These are phyloP conservation scores for Leptographium procerum DNA, from an alignment of 2,329 filamentous ascomycete species.

Conservation along the genomic window DNA sequence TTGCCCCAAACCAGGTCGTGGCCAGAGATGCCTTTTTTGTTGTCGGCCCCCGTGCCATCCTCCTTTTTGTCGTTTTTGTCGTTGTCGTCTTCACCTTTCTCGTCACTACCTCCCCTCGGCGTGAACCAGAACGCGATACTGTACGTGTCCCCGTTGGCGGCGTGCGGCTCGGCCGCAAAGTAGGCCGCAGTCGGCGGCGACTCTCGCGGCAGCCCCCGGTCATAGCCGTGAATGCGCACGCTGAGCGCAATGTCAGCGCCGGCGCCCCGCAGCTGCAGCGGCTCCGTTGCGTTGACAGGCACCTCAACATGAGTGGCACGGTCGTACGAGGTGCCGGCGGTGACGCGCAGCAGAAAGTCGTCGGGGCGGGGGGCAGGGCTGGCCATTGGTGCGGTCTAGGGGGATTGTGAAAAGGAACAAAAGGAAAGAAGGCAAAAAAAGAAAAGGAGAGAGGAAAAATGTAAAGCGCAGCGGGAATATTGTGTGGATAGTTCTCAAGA, in stretches of 20 bases:
- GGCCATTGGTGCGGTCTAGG: neutral
- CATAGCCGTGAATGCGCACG: constrained; percentile 58
- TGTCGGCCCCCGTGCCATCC: too few relatives aligned
- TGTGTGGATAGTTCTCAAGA: too few relatives aligned
- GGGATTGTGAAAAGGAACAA: neutral
- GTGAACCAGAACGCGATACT: constrained; percentile 70
- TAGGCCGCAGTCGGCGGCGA: constrained; percentile 65
- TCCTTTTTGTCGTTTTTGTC: neutral
- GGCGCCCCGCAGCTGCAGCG: constrained; percentile 50
- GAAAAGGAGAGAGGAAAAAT: neutral
- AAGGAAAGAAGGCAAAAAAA: neutral
- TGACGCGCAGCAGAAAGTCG: constrained; percentile 71
- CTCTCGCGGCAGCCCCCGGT: constrained; percentile 53
- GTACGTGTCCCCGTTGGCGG: constrained; percentile 63
- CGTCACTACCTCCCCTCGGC: constrained; percentile 38
- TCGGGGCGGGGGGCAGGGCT: constrained; percentile 18
- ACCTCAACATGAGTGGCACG: constrained; percentile 59
- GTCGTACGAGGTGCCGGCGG: constrained; percentile 70
- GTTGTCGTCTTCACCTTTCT: constrained; percentile 11
- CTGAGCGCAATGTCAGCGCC: constrained; percentile 57
- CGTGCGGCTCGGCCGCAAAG: constrained; percentile 61
- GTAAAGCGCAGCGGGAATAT: too few relatives aligned
- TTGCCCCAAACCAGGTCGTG: constrained; percentile 82
- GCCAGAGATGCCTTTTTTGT: constrained; percentile 53
- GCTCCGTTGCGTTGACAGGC: constrained; percentile 58